Evolutionary conservation across 257 asterid genomes (phyloP), one percentile per base, ranked within the genome.

Genomic region (Phtheirospermum japonicum): DNA sequence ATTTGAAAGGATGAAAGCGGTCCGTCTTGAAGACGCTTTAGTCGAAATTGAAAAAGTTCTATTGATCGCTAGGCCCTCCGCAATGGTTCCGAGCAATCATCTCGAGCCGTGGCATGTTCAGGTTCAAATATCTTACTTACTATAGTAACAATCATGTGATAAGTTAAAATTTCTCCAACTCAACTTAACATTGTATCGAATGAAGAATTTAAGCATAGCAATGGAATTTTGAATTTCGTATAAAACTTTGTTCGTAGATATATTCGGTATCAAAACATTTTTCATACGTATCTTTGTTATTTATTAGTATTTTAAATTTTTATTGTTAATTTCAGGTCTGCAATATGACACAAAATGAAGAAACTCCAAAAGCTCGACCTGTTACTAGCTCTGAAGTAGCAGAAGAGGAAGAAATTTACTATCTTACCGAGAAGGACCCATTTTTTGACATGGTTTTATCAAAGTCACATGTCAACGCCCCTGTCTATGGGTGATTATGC

Each of bases 41-140:
- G 18, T 39, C 5, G 53, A 40, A 12, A 13, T 36, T 13, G 20
- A 40, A 4, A 2, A 13, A 8, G 19, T 9, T 2, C 2, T 33
- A 9, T 39, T 8, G 18, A 59, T 59, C 4, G 7, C 23, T 16
- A 55, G 39, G n/a, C 40, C 19, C 6, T 13, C 40, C 11, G 2
- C 4, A 0, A 28, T n/a, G 5, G 9, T 55, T 30, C 42, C 61
- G 6, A 55, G 31, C 6, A 55, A 60, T 28, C 36, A 59, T 13
- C 64, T n/a, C n/a, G n/a, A n/a, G n/a, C 19, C 16, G 1, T 63
- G 67, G 67, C 58, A 63, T 49, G 14, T 50, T 32, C 58, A 63
- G 67, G 58, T 48, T 55, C 20, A 5, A 1, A 23, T 26, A 0
- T 3, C 9, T 4, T 9, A 28, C 16, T 7, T 11, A 40, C n/a